Conservation (phyloP, 441 rosid genomes). For the Eruca vesicaria region DNA sequence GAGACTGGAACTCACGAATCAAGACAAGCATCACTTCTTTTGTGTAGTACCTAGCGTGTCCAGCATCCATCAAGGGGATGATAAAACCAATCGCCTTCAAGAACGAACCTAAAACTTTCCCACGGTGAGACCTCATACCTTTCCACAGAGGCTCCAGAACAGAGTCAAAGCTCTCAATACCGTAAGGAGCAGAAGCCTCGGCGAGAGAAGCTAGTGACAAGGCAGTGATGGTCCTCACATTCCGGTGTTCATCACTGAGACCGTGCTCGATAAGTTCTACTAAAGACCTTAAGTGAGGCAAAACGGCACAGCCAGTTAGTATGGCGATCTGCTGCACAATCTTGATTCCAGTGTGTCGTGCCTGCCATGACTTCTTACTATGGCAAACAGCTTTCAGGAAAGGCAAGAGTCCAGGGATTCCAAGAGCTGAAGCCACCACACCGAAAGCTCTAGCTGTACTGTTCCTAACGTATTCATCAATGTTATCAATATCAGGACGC, state of each 20-base stretch:
- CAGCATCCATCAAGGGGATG: constrained; percentile 98
- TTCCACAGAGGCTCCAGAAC: constrained; percentile 97
- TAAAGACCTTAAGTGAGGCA: constrained; percentile 87
- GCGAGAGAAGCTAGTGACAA: constrained; percentile 98
- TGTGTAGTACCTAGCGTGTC: constrained; percentile 86
- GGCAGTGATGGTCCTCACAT: constrained; percentile 95
- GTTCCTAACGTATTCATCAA: constrained; percentile 96
- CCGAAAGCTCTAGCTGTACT: constrained; percentile 98
- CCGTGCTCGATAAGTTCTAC: constrained; percentile 95
- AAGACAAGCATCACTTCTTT: constrained; percentile 91
- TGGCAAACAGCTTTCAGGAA: constrained; percentile 96
- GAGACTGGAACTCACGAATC: constrained; percentile 95
- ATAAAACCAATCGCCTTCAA: constrained; percentile 96
- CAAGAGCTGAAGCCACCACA: constrained; percentile 98
- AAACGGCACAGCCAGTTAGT: constrained; percentile 94
- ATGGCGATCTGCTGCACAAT: constrained; percentile 99
- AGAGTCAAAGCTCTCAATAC: constrained; percentile 95
- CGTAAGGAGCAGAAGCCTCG: constrained; percentile 98
- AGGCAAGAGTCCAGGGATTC: constrained; percentile 89
- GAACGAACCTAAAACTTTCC: constrained; percentile 97
- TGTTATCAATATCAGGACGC: constrained; percentile 98
- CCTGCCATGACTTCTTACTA: constrained; percentile 99
- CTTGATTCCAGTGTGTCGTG: constrained; percentile 98
- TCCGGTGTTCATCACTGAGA: constrained; percentile 92
- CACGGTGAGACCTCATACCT: constrained; percentile 96